A percentile compares a stretch with the other conserved stretches of the same genome.
phyloP scores from a whole-genome alignment of 148 eudicot genomes.

The Rhododendron molle region DNA sequence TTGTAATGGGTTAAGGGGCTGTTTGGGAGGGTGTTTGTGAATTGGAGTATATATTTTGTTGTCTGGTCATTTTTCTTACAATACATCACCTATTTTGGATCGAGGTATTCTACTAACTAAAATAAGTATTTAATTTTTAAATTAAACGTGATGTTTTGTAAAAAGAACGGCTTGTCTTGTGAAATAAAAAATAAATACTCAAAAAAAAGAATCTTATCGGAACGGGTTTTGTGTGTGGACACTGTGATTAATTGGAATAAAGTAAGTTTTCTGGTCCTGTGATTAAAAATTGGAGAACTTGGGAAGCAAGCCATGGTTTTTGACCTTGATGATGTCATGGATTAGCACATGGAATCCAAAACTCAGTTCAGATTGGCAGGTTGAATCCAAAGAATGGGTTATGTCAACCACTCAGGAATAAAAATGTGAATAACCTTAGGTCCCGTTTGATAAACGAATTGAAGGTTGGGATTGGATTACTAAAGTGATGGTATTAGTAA shows the following conservation, averaged over 20 bases:
- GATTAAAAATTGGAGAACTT: background rate
- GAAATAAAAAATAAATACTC: no score
- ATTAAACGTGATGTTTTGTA: no score
- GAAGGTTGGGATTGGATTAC: no score
- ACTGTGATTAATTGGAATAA: background rate
- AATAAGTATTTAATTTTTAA: no score
- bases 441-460: no score
- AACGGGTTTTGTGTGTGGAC: background rate
- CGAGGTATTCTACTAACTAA: no score
- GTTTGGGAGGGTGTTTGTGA: background rate
- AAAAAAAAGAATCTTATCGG: no score
- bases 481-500: no score
- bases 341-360: background rate
- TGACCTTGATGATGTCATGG: constrained; percentile 4
- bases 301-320: background rate
- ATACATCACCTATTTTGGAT: no score
- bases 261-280: background rate
- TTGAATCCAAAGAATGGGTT: background rate
- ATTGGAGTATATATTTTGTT: background rate
- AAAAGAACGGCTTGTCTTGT: no score
- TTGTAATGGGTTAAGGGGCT: background rate
- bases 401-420: background rate
- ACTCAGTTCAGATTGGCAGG: background rate
- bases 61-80: no score
- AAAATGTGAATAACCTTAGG: no score